Base-by-base conservation (phyloP, 495 filamentous ascomycete genomes). In the Annulohypoxylon stygium region DNA sequence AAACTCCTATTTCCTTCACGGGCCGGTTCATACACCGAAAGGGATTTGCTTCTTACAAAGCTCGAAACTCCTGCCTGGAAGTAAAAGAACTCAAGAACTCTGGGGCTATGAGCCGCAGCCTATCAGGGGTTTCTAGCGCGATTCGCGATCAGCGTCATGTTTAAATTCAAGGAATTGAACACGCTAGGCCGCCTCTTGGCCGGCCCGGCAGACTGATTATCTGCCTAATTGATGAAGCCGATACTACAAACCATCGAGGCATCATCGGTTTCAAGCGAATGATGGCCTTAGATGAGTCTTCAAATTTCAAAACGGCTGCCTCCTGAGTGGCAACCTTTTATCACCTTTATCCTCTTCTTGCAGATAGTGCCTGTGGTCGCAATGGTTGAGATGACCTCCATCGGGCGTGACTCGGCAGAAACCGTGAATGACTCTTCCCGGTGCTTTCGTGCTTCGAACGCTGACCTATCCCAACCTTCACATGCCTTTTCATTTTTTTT, bases 221-320 rank as follows among this genome's bases (percentile, higher is more conserved):
- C 55, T 67, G 66, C 66, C 71, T 74, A 23, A 58, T 50, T 41
- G 50, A 43, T 36, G 50, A 70, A 60, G 20, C 55, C 18, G 50
- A 70, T 64, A 20, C 55, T 41, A 55, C 67, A 54, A 62, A 67
- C 51, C 33, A 36, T 54, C 34, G 63, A 70, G 34, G 48, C 33
- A 18, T 70, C 62, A 16, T 70, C 71, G 67, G 67, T 67, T 61
- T 75, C 63, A 47, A 60, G 59, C 67, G 63, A 75, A 68, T 71
- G 59, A 61, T 16, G 30, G 26, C 25, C 43, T 41, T 41, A 45
- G 45, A 60, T 61, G 33, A 67, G 67, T 26, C 20, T 18, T 71
- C 67, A 54, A 54, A n/a, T 16, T 45, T 26, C 36, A 43, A 51
- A 55, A 47, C 20, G 63, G 51, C 64, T 54, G 64, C 72, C 67